These are phyloP conservation scores for Phytophthora pluvialis DNA, from an alignment of 352 stramenopile species.

Conservation along the genomic window DNA sequence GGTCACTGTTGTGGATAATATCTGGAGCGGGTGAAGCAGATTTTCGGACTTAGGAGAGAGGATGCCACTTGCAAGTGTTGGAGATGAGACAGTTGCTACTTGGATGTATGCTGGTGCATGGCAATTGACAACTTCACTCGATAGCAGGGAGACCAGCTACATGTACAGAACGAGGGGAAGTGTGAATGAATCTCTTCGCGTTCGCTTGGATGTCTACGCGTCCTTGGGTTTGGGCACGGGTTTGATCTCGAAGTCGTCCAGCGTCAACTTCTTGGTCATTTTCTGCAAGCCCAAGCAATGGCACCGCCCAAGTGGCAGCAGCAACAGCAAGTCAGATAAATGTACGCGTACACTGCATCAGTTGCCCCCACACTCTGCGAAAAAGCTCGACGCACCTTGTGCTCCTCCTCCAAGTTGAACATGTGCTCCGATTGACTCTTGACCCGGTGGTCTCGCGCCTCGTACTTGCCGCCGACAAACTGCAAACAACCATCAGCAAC, in stretches of 20 bases:
- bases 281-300: slow-evolving; percentile 47
- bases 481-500: slow-evolving; percentile 24
- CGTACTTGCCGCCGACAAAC: slow-evolving; percentile 87
- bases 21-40: background rate
- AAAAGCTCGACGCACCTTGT: slow-evolving; percentile 58
- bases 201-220: slow-evolving; percentile 8
- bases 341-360: background rate
- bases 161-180: too few species aligned
- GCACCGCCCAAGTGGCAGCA: too few species aligned
- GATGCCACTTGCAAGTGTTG: background rate
- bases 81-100: too few species aligned
- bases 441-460: slow-evolving; percentile 79
- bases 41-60: slow-evolving; percentile 18
- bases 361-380: background rate
- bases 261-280: slow-evolving; percentile 85
- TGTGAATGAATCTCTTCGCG: too few species aligned
- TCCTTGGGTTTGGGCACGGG: slow-evolving; percentile 72
- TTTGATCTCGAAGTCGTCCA: slow-evolving; percentile 89
- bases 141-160: too few species aligned
- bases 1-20: slow-evolving; percentile 5
- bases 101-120: too few species aligned
- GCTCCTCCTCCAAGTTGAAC: slow-evolving; percentile 88
- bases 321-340: background rate
- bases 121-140: too few species aligned
- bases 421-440: slow-evolving; percentile 84